Conservation (phyloP, 164 flowering plant genomes). For the Brasenia schreberi region DNA sequence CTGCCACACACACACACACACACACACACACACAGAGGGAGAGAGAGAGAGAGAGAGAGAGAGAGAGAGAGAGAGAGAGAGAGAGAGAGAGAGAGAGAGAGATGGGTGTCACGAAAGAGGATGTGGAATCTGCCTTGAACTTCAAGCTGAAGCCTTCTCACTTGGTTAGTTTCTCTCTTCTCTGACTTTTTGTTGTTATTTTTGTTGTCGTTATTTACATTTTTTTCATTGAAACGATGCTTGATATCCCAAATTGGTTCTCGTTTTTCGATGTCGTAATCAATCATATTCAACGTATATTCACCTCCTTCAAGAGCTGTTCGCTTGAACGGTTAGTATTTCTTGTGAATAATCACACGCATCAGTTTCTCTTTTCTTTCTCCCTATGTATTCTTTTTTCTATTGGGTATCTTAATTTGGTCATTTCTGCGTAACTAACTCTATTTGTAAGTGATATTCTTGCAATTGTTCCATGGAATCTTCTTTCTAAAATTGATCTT, state of each 20-base stretch:
- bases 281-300: too few relatives aligned
- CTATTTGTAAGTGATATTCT: too few relatives aligned
- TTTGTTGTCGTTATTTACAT: not conserved
- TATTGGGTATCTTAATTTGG: too few relatives aligned
- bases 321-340: not conserved
- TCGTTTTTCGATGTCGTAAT: not conserved
- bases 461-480: too few relatives aligned
- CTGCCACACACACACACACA: too few relatives aligned
- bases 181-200: not conserved
- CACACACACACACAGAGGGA: too few relatives aligned
- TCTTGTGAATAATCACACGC: not conserved
- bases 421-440: too few relatives aligned
- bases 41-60: constrained; percentile 7
- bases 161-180: constrained; percentile 29
- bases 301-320: too few relatives aligned
- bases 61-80: constrained; percentile 15
- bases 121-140: constrained; percentile 47
- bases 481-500: too few relatives aligned
- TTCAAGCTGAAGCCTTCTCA: constrained; percentile 56
- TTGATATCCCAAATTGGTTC: not conserved
- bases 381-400: not conserved
- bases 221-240: not conserved
- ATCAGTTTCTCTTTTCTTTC: not conserved
- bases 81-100: constrained; percentile 12
- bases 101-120: constrained; percentile 82